A percentile compares a stretch with the other conserved stretches of the same genome.
These are phyloP conservation scores for Alternaria arborescens DNA, from an alignment of 2,329 filamentous ascomycete genomes.

Conservation along the genomic window DNA sequence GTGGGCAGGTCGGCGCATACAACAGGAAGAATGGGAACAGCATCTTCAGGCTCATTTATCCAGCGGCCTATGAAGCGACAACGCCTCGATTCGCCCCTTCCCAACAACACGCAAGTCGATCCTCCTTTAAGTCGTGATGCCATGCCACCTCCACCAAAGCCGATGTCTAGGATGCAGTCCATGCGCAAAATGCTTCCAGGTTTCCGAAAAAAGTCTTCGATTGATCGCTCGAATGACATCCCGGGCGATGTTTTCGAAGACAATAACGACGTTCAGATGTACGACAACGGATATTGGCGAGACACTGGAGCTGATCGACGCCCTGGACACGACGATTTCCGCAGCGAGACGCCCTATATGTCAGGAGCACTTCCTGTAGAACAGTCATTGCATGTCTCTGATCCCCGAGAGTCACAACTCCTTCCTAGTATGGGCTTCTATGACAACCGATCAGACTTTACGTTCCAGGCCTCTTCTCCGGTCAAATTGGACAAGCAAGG, in stretches of 20 bases:
- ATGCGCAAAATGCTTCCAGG: constrained; percentile 36
- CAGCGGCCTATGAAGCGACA: constrained; percentile 42
- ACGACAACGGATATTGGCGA: constrained; percentile 23
- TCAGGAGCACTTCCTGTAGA: constrained; percentile 36
- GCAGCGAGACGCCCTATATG: constrained; percentile 30
- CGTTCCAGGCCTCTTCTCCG: constrained; percentile 30
- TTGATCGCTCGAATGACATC: constrained; percentile 14
- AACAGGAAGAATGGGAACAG: constrained; percentile 13
- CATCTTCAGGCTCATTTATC: constrained; percentile 18
- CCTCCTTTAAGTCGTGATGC: constrained; percentile 38
- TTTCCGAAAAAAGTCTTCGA: constrained; percentile 34
- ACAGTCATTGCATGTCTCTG: neutral
- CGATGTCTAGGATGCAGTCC: constrained; percentile 38
- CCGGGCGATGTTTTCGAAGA: neutral
- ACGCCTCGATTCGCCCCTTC: constrained; percentile 42
- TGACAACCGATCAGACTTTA: constrained; percentile 22
- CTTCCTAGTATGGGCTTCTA: constrained; percentile 7
- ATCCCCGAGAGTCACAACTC: constrained; percentile 10
- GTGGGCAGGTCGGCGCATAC: constrained; percentile 32
- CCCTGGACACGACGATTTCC: constrained; percentile 3
- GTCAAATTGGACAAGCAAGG: constrained; percentile 14
- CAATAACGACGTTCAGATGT: constrained; percentile 21
- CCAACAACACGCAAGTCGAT: constrained; percentile 26
- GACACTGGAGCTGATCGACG: neutral
- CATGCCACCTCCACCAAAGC: constrained; percentile 52